Percentiles rank a stretch among this genome's conserved stretches.
phyloP scores from a whole-genome alignment of 2,329 filamentous ascomycete genomes.

The Chrysosphaeria jannelii region DNA sequence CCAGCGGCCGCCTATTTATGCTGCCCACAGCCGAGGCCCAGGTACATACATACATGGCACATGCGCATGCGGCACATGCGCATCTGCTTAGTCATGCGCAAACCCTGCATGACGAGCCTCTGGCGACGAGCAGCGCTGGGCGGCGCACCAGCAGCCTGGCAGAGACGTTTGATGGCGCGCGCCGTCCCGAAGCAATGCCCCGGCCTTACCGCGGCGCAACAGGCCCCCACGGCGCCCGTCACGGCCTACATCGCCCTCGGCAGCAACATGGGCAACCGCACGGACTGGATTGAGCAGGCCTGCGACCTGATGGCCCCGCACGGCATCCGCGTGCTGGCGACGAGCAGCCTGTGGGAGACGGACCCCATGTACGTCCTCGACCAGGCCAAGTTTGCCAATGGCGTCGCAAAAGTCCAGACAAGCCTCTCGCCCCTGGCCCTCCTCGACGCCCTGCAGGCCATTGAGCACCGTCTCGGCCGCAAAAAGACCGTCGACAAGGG shows the following conservation, averaged over 20 bases:
- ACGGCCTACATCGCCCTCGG: conserved; percentile 64
- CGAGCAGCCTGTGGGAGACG: conserved; percentile 81
- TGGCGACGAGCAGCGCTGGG: too few species aligned
- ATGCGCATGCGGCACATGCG: too few species aligned
- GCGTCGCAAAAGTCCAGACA: conserved; percentile 73
- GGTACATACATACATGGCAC: too few species aligned
- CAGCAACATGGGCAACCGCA: conserved; percentile 70
- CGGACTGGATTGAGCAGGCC: conserved; percentile 60
- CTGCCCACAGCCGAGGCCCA: too few species aligned
- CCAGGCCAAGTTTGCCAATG: conserved; percentile 72
- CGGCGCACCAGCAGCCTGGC: too few species aligned
- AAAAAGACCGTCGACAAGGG: conserved; percentile 77
- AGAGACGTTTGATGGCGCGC: too few species aligned
- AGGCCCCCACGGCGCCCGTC: conserved; percentile 5
- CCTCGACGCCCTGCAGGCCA: conserved; percentile 51
- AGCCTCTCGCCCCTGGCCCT: conserved; percentile 42
- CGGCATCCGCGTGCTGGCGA: conserved; percentile 44
- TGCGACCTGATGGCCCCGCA: conserved; percentile 45
- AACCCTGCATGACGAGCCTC: too few species aligned
- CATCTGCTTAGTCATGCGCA: too few species aligned
- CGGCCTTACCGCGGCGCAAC: too few species aligned
- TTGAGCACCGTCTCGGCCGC: conserved; percentile 54
- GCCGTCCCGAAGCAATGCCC: too few species aligned
- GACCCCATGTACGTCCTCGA: conserved; percentile 88
- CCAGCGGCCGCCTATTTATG: too few species aligned